These are phyloP conservation scores for Rhizopogon rudus DNA, from an alignment of 768 basidiomycete species.

Conservation along the genomic window DNA sequence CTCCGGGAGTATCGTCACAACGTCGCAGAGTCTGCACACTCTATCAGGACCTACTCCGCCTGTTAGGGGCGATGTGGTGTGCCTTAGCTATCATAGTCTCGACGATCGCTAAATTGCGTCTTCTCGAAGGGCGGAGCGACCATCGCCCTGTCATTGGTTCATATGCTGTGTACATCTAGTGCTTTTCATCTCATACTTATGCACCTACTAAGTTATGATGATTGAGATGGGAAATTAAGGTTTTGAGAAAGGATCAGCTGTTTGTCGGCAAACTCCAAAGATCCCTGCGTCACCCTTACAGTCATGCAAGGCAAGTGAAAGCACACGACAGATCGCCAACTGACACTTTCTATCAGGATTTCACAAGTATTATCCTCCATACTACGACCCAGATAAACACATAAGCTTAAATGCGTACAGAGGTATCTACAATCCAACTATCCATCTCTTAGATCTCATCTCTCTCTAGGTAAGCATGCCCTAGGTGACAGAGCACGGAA, in stretches of 20 bases:
- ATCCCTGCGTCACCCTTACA: not conserved
- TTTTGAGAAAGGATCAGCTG: not conserved
- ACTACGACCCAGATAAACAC: conserved; percentile 67
- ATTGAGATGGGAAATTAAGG: not conserved
- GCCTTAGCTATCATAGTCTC: conserved; percentile 67
- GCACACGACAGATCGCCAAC: not conserved
- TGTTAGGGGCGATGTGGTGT: conserved; percentile 65
- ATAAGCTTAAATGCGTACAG: conserved; percentile 67
- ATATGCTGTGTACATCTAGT: conserved; percentile 62
- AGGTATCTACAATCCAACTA: conserved; percentile 37
- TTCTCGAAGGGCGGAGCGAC: conserved; percentile 75
- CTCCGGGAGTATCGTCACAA: conserved; percentile 22
- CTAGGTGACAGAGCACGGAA: conserved; percentile 91
- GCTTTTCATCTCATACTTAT: not conserved
- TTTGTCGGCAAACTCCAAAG: not conserved
- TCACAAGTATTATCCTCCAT: conserved; percentile 78
- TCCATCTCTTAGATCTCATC: not conserved
- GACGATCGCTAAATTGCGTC: conserved; percentile 72
- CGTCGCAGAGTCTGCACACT: conserved; percentile 17
- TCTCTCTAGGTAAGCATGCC: conserved; percentile 79
- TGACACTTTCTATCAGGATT: conserved; percentile 41
- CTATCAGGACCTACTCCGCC: conserved; percentile 24
- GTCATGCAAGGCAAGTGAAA: conserved; percentile 38
- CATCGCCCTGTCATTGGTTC: conserved; percentile 83
- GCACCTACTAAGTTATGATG: not conserved